Conservation (phyloP, 192 early-diverging fungal genomes). For the Rhizoclosmatium globosum region DNA sequence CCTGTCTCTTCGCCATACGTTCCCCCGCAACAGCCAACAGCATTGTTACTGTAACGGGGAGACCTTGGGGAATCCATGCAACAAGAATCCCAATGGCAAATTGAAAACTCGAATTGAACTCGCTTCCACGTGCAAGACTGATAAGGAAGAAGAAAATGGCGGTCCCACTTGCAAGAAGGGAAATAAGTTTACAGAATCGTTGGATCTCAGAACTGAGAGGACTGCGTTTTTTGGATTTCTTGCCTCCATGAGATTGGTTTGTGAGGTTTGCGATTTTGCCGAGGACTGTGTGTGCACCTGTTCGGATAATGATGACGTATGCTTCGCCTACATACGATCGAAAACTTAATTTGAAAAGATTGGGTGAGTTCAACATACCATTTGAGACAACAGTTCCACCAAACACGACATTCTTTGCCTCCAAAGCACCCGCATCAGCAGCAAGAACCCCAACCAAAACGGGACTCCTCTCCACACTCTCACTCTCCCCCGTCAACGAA, state of each 20-base stretch:
- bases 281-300: constrained; percentile 56
- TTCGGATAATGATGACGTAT: constrained; percentile 56
- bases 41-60: constrained; percentile 66
- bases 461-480: constrained; percentile 44
- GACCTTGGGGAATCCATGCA: constrained; percentile 68
- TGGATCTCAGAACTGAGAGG: constrained; percentile 58
- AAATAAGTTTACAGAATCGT: constrained; percentile 58
- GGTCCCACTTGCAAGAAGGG: constrained; percentile 52
- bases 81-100: constrained; percentile 68
- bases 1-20: constrained; percentile 60
- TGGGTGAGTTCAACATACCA: constrained; percentile 6
- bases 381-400: constrained; percentile 51
- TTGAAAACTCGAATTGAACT: constrained; percentile 50
- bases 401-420: constrained; percentile 59
- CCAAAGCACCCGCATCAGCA: constrained; percentile 46
- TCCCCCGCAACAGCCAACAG: constrained; percentile 58
- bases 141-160: constrained; percentile 59
- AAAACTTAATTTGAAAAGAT: neutral
- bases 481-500: constrained; percentile 60
- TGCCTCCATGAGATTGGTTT: constrained; percentile 13
- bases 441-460: constrained; percentile 21
- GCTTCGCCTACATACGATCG: constrained; percentile 48
- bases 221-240: constrained; percentile 40
- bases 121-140: constrained; percentile 42
- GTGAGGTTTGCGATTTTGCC: constrained; percentile 59